These are phyloP conservation scores for Stentor coeruleus DNA, from an alignment of 73 alveolate species.

Conservation along the genomic window DNA sequence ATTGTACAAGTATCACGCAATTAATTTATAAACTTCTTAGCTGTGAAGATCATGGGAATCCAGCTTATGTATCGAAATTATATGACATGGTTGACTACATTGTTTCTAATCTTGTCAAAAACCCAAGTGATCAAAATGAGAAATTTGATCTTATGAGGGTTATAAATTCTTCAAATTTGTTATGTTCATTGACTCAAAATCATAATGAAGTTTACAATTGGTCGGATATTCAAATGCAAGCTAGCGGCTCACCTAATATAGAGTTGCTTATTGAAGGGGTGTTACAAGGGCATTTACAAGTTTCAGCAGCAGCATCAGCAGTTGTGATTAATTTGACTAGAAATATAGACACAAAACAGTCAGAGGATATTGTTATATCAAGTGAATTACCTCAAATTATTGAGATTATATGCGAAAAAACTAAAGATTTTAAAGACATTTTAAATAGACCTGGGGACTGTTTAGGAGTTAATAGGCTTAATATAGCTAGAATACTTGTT, in stretches of 20 bases:
- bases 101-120: not conserved
- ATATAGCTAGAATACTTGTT: not conserved
- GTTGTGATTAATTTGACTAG: not conserved
- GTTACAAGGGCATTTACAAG: not conserved
- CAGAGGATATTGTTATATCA: not conserved
- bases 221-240: not conserved
- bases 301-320: not conserved
- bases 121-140: not conserved
- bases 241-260: not conserved
- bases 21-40: not conserved
- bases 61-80: not conserved
- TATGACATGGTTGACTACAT: not conserved
- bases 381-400: not conserved
- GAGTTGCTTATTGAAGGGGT: not conserved
- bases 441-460: not conserved
- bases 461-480: not conserved
- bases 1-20: not conserved
- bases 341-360: not conserved
- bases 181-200: not conserved
- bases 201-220: not conserved
- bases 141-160: not conserved
- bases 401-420: not conserved
- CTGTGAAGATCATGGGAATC: conserved; percentile 26
- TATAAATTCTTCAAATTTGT: not conserved
- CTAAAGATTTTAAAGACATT: not conserved